phyloP scores from a whole-genome alignment of 108 stramenopile genomes.

The Cyclotella cryptica region DNA sequence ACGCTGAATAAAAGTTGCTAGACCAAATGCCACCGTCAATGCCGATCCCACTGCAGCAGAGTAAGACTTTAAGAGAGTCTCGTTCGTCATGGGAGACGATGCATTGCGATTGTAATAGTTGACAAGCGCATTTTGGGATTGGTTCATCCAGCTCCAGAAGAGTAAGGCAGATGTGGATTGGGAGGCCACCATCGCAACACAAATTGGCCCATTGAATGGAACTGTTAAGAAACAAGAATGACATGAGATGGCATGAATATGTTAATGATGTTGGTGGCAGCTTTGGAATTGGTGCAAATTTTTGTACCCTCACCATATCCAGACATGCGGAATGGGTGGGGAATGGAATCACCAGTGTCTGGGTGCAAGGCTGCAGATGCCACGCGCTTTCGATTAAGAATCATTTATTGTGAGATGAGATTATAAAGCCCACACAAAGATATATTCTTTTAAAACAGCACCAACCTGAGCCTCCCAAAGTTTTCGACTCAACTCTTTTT shows the following conservation, averaged over 20 bases:
- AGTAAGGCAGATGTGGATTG: slow-evolving; percentile 59
- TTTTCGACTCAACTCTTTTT: slow-evolving; percentile 40
- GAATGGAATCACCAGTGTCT: slow-evolving; percentile 89
- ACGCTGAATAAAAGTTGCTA: slow-evolving; percentile 73
- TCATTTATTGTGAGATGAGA: slow-evolving; percentile 8
- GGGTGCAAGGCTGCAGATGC: slow-evolving; percentile 87
- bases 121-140: slow-evolving; percentile 79
- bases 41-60: slow-evolving; percentile 84
- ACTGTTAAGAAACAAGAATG: slow-evolving; percentile 30
- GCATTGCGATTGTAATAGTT: slow-evolving; percentile 91
- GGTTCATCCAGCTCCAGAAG: slow-evolving; percentile 85
- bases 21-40: slow-evolving; percentile 82
- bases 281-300: neutral
- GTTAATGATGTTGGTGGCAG: neutral
- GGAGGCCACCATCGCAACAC: slow-evolving; percentile 64
- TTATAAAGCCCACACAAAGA: neutral
- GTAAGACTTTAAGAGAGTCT: slow-evolving; percentile 84
- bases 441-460: neutral
- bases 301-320: slow-evolving; percentile 51
- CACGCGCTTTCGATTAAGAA: slow-evolving; percentile 42
- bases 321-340: slow-evolving; percentile 75
- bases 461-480: slow-evolving; percentile 50
- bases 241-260: slow-evolving; percentile 30
- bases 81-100: slow-evolving; percentile 76
- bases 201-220: slow-evolving; percentile 79